Evolutionary conservation across 2,329 filamentous ascomycete genomes (phyloP), one percentile per base, ranked within the genome.

Genomic region (Xylaria sp.): DNA sequence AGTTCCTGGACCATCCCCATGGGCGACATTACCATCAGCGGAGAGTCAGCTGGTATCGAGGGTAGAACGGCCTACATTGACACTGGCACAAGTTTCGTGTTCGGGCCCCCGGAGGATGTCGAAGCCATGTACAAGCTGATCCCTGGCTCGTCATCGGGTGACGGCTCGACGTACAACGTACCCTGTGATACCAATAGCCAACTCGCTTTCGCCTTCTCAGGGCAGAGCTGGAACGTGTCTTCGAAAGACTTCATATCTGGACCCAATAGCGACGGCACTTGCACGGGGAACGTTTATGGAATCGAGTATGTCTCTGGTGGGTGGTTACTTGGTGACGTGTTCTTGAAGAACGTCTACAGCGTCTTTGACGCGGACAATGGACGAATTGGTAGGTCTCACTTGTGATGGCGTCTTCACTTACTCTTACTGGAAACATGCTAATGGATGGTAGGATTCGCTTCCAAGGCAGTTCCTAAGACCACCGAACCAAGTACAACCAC

Each of bases 301-400:
- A 83, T 87, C 25, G 84, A 89, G 72, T 86, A 91, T 14, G 88
- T 92, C 49, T 78, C 82, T 0, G 82, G 80, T 69, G 70, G 87
- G 28, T 96, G 92, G 92, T 81, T 97, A n/a, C 77, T 96, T 0
- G 93, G 93, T 1, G 92, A 93, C 68, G 86, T 90, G 0, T 96
- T 96, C 70, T 78, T 97, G 64, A 96, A 96, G 79, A 96, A 96
- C 69, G 92, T 96, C 15, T 96, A 96, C 73, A 82, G 87, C 1
- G 89, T 95, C 23, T 96, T 96, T 74, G 93, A 97, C 74, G 86
- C 86, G 56, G 92, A 94, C 65, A 73, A 87, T 67, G 77, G 76
- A 45, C 84, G 83, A 54, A 86, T 93, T 67, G 90, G 89, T 85
- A 74, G 73, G 81, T 74, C 50, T 2, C 19, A 19, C 14, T 5